Conservation (phyloP, 345 rosid species). For the Corchorus capsularis region DNA sequence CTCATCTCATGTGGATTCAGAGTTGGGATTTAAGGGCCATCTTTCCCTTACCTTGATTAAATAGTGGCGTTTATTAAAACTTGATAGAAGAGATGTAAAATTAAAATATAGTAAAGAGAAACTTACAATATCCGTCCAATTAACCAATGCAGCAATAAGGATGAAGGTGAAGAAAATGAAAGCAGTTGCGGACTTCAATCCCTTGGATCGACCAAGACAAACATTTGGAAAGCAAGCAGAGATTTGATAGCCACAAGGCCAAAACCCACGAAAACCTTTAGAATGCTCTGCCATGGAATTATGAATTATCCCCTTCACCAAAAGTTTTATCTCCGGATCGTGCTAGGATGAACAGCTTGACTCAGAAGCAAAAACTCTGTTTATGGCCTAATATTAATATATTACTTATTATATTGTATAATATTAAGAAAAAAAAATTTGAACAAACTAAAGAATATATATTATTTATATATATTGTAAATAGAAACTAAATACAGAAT, state of each 20-base stretch:
- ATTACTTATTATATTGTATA: too few relatives aligned
- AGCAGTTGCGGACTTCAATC: conserved; percentile 28
- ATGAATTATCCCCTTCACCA: too few relatives aligned
- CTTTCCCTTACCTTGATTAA: too few relatives aligned
- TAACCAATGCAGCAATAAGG: conserved; percentile 32
- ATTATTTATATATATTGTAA: too few relatives aligned
- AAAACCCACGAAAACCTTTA: background rate
- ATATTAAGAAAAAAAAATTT: too few relatives aligned
- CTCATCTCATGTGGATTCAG: too few relatives aligned
- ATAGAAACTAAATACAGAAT: background rate
- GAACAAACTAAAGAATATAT: background rate
- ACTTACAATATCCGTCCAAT: conserved; percentile 38
- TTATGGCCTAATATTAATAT: too few relatives aligned
- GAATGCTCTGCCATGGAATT: conserved; percentile 2
- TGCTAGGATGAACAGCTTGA: background rate
- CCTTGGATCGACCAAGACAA: conserved; percentile 19
- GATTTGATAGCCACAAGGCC: background rate
- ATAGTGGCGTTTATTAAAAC: too few relatives aligned
- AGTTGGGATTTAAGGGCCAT: too few relatives aligned
- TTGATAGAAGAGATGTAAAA: background rate
- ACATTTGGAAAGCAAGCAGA: background rate
- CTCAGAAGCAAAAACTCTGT: background rate
- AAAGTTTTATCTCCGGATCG: background rate
- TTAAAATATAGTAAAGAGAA: background rate
- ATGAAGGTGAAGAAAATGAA: conserved; percentile 30